A percentile compares a stretch with the other conserved stretches of the same genome.
phyloP scores from a whole-genome alignment of 108 stramenopile genomes.

The Bacterosira constricta region DNA sequence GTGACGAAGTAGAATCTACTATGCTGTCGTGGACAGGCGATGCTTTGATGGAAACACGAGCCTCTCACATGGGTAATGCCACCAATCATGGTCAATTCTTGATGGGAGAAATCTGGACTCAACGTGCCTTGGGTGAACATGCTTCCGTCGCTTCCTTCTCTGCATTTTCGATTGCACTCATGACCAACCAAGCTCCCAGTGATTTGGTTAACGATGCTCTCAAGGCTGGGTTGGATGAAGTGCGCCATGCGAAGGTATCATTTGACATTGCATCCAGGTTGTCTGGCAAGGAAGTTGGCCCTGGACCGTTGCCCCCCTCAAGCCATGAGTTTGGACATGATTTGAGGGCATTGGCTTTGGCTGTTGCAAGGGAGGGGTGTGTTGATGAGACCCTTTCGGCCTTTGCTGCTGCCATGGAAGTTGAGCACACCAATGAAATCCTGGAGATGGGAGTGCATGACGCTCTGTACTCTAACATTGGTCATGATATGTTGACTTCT shows the following conservation, averaged over 20 bases:
- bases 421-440: conserved; percentile 22
- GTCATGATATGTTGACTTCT: conserved; percentile 27
- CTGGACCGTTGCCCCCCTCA: conserved; percentile 55
- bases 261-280: conserved; percentile 60
- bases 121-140: conserved; percentile 63
- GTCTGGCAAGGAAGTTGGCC: conserved; percentile 46
- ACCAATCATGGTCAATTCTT: conserved; percentile 11
- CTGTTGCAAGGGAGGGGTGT: conserved; percentile 63
- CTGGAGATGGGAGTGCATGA: conserved; percentile 10
- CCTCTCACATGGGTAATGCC: conserved; percentile 2
- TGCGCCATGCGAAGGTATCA: conserved; percentile 57
- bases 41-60: not conserved
- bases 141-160: conserved; percentile 69
- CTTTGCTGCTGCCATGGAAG: conserved; percentile 52
- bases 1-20: not conserved
- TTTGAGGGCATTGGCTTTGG: conserved; percentile 54
- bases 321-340: conserved; percentile 43
- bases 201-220: conserved; percentile 60
- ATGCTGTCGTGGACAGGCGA: conserved; percentile 25
- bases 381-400: conserved; percentile 66
- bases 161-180: conserved; percentile 65
- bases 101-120: conserved; percentile 57
- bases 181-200: conserved; percentile 64
- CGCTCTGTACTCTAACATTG: conserved; percentile 27
- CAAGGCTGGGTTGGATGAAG: conserved; percentile 62